A percentile compares a stretch with the other conserved stretches of the same genome.
Conservation (phyloP, 2,329 filamentous ascomycete genomes). For the Calonectria crousiana region DNA sequence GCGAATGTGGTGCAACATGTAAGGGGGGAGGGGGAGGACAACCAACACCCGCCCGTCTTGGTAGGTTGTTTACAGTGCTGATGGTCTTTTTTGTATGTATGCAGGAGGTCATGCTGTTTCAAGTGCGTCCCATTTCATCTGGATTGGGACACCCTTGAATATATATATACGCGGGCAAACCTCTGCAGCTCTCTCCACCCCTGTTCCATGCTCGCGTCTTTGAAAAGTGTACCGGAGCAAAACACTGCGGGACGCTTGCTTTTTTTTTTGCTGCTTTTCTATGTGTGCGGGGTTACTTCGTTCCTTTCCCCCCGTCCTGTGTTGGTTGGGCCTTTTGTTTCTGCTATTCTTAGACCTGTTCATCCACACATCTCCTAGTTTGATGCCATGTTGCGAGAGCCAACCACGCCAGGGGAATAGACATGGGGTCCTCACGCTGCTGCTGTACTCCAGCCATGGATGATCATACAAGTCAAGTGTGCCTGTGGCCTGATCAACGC, state of each 20-base stretch:
- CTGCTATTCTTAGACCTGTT: neutral
- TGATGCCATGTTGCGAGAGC: neutral
- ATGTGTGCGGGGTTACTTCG: neutral
- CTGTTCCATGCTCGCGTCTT: conserved; percentile 2
- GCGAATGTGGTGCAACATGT: neutral
- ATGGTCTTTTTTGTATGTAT: neutral
- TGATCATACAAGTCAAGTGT: neutral
- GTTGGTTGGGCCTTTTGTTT: neutral
- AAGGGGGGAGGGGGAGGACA: neutral
- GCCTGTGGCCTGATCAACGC: neutral
- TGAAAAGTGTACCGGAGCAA: neutral
- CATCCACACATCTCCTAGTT: neutral
- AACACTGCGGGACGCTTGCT: neutral
- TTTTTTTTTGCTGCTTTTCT: too few species aligned
- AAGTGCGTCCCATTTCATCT: conserved; percentile 2
- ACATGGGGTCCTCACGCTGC: neutral
- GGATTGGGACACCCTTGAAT: neutral
- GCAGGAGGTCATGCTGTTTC: neutral
- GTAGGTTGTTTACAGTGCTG: neutral
- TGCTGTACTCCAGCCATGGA: neutral
- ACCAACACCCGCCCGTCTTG: neutral
- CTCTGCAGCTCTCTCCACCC: neutral
- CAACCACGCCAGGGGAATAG: neutral
- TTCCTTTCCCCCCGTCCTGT: neutral
- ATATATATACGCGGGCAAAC: neutral